Conservation (phyloP, 306 rosid genomes). For the Citrullus mucosospermus region DNA sequence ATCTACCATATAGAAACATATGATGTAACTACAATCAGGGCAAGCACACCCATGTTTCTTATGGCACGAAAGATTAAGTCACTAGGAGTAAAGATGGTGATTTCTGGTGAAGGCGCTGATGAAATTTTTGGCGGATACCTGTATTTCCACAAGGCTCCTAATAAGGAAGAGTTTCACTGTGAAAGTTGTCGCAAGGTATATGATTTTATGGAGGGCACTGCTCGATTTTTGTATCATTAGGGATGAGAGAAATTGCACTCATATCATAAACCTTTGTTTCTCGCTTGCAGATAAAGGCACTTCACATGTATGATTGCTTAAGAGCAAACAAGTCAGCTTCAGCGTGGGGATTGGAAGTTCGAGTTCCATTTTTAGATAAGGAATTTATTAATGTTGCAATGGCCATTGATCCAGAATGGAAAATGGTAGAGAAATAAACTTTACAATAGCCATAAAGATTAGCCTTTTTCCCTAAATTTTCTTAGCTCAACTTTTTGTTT, state of each 20-base stretch:
- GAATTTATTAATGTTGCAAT: constrained; percentile 66
- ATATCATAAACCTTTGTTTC: background rate
- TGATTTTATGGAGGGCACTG: background rate
- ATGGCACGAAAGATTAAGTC: constrained; percentile 96
- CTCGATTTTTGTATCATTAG: background rate
- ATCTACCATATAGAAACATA: constrained; percentile 86
- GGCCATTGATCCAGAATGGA: constrained; percentile 69
- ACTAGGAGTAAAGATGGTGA: constrained; percentile 87
- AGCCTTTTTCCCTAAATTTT: background rate
- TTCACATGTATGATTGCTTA: constrained; percentile 73
- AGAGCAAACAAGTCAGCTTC: constrained; percentile 85
- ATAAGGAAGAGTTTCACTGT: constrained; percentile 85
- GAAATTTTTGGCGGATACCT: constrained; percentile 94
- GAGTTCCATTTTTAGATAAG: constrained; percentile 91
- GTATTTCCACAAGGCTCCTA: constrained; percentile 97
- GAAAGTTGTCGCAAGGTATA: constrained; percentile 92
- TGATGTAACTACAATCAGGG: constrained; percentile 91
- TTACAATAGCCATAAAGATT: background rate
- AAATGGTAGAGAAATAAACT: constrained; percentile 37
- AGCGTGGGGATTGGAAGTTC: constrained; percentile 95
- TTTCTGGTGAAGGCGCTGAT: constrained; percentile 96
- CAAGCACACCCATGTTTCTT: constrained; percentile 96
- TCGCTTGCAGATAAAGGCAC: constrained; percentile 69
- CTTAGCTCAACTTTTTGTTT: background rate
- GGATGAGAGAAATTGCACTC: background rate